Base-by-base conservation (phyloP, 2,329 filamentous ascomycete genomes). In the Colletotrichum brevisporum region DNA sequence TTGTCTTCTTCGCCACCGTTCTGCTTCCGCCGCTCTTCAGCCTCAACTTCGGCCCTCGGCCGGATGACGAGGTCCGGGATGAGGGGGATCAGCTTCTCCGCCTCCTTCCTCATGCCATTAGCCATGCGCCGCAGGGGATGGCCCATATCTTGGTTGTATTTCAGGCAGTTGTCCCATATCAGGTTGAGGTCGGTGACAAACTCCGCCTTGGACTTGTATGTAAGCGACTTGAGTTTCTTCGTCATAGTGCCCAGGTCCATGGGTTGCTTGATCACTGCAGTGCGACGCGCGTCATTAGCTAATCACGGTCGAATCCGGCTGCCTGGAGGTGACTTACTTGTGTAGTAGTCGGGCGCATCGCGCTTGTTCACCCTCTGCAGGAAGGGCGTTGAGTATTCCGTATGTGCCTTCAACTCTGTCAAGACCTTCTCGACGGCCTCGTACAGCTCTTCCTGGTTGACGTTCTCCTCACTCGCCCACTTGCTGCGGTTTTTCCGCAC, bases 191-290 rank as follows among this genome's bases (percentile, higher is more conserved):
- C 96, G 39, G 92, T 89, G 27, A 98, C 94, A 73, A 99, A 99
- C 26, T 99, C 96, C 71, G 93, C 89, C 83, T 99, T 99, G 54
- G 92, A 95, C 78, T 94, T 95, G 82, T 94, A 96, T 45, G 87
- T 87, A 43, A 94, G 82, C 10, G 88, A 86, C 78, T 95, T 95
- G 63, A 99, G 89, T 83, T 98, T 99, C 84, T 99, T 99, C 71
- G 97, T 97, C 94, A 99, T 98, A 55, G 91, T 92, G 45, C 96
- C 96, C 66, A 99, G 90, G 78, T 99, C 96, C 96, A 99, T 99
- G 2, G 96, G 96, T 54, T 95, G 92, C 82, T 97, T 98, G 81
- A 98, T 98, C 73, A 94, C 92, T 94, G 77, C 85, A 59, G 45
- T 62, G 47, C 57, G 73, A 47, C 65, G 43, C 36, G 36, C 51